Evolutionary conservation across 1,139 yeast genomes (phyloP), one percentile per base, ranked within the genome.

Genomic region (Candida albicans): DNA sequence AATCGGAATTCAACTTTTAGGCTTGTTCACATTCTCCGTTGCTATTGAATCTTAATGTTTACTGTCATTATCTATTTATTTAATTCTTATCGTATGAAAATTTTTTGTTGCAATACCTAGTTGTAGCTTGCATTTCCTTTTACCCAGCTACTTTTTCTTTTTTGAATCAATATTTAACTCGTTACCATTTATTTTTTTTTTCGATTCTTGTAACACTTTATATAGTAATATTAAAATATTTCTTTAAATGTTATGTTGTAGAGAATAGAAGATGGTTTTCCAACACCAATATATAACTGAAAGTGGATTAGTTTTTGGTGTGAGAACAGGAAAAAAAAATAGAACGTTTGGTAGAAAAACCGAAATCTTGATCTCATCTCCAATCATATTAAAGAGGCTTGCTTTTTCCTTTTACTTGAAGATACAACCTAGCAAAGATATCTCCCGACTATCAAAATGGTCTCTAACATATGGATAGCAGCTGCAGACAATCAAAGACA

Each of bases 381-480:
- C 37, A 35, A 10, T 15, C 22, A 18, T 18, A 18, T 18, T 18
- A 18, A 5, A 4, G 22, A 18, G n/a, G n/a, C n/a, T n/a, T n/a
- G n/a, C n/a, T n/a, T n/a, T n/a, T n/a, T n/a, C n/a, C n/a, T n/a
- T n/a, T n/a, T n/a, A n/a, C n/a, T n/a, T n/a, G n/a, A n/a, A n/a
- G 22, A 18, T 4, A 18, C 22, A 18, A 18, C 22, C 22, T 4
- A 18, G 5, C 22, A 18, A 18, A 18, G 22, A 18, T 5, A 18
- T 18, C 22, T 18, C 5, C 22, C 5, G 5, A 5, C 5, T 18
- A 18, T 18, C 8, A 36, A 25, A 42, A 75, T 73, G 77, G 73
- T 62, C 15, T 68, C 78, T 60, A 91, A 93, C 62, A 83, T 93
- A 49, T 93, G 99, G 99, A 82, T 87, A 9, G 96, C 97, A 8